Percentiles rank a stretch among this genome's conserved stretches.
These are phyloP conservation scores for Jatropha multifida DNA, from an alignment of 441 rosid genomes.

Conservation along the genomic window DNA sequence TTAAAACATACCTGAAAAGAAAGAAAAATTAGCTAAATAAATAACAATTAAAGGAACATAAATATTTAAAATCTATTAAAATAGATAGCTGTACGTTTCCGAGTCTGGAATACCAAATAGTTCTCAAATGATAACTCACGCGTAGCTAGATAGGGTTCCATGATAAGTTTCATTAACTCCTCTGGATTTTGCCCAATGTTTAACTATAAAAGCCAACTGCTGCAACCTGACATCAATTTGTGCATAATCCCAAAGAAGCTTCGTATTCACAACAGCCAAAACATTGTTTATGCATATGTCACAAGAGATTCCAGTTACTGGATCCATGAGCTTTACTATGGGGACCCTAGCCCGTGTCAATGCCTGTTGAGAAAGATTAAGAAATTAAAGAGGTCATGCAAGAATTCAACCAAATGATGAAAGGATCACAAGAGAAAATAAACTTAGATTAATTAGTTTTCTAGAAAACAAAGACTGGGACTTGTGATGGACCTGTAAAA, in stretches of 20 bases:
- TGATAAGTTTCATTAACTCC: constrained; percentile 91
- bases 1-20: constrained; percentile 65
- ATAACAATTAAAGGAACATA: neutral
- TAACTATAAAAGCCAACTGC: constrained; percentile 85
- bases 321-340: constrained; percentile 95
- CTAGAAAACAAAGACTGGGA: neutral
- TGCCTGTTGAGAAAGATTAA: constrained; percentile 53
- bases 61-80: constrained; percentile 5
- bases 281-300: constrained; percentile 92
- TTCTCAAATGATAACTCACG: constrained; percentile 55
- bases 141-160: constrained; percentile 96
- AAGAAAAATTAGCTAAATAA: constrained; percentile 15
- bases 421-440: neutral
- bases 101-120: constrained; percentile 12
- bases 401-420: constrained; percentile 9
- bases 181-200: constrained; percentile 98
- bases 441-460: neutral
- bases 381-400: constrained; percentile 7
- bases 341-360: constrained; percentile 94
- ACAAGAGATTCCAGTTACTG: constrained; percentile 84
- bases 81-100: neutral
- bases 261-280: constrained; percentile 93
- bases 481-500: neutral
- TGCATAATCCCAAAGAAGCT: constrained; percentile 84
- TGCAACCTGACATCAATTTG: constrained; percentile 72